Evolutionary conservation across 2,329 filamentous ascomycete genomes (phyloP).

Genomic region (Pseudogymnoascus sp.): DNA sequence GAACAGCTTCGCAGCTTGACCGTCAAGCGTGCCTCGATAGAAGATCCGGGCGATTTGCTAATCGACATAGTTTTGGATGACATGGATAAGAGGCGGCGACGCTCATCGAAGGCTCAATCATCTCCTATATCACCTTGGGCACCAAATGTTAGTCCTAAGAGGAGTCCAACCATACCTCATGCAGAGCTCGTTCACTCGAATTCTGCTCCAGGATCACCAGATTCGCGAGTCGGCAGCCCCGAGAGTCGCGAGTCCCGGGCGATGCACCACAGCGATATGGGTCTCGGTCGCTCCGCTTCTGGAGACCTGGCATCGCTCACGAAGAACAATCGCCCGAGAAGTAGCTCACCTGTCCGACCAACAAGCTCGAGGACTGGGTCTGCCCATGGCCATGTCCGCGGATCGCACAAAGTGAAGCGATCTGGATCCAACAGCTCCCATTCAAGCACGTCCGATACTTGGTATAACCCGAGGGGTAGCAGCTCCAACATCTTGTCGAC

Average conservation of each 20-base stretch:
- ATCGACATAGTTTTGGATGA: conserved; percentile 94
- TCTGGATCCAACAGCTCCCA: conserved; percentile 91
- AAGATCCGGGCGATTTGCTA: conserved; percentile 82
- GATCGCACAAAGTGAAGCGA: conserved; percentile 66
- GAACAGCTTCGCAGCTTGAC: conserved; percentile 87
- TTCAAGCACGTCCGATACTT: conserved; percentile 62
- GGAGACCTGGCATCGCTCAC: conserved; percentile 23
- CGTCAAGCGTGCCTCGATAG: conserved; percentile 76
- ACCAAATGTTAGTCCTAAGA: conserved; percentile 45
- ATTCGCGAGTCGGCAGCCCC: conserved; percentile 27
- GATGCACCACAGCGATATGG: background rate
- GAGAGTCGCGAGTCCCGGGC: conserved; percentile 12
- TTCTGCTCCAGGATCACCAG: conserved; percentile 60
- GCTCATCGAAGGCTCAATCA: conserved; percentile 76
- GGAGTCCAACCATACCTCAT: conserved; percentile 55
- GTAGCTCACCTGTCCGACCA: conserved; percentile 73
- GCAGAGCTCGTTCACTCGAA: conserved; percentile 59
- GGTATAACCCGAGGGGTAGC: conserved; percentile 59
- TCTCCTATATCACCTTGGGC: conserved; percentile 69
- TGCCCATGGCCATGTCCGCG: conserved; percentile 51
- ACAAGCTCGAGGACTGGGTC: conserved; percentile 61
- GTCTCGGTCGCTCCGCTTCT: conserved; percentile 17
- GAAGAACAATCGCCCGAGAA: conserved; percentile 48
- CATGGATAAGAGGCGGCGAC: conserved; percentile 81
- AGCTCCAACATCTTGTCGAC: conserved; percentile 67